Base-by-base conservation (phyloP, 345 rosid species). In the Citrus sp. region DNA sequence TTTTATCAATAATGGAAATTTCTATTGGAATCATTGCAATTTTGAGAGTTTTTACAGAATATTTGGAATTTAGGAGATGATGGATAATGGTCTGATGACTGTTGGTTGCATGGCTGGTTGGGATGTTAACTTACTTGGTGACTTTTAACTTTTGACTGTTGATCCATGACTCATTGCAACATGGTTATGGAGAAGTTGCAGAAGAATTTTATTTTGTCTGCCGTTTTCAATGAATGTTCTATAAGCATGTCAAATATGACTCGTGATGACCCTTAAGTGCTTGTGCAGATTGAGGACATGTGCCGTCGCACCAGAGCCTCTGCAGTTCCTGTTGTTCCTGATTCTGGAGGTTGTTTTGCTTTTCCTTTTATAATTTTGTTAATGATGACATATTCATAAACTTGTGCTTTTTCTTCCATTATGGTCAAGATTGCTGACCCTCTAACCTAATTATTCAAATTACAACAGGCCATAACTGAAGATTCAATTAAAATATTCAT, bases 251-350 rank as follows among this genome's bases (percentile, higher is more conserved):
- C 58, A 30, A 35, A 72, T 60, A 22, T 5, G 63, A 13, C 34
- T 32, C 61, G 10, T 70, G 58, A 77, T 58, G 19, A 51, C 12
- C n/a, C 34, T 73, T 77, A 66, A 49, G 65, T 72, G 63, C 62
- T 40, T 73, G 35, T 79, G 80, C 83, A 94, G 99, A 96, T 96
- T 77, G 99, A 91, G 87, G 86, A 83, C 78, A 92, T 96, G 97
- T 94, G 97, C 78, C 87, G 87, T 80, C 89, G 83, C 81, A 91
- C 88, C 72, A 88, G 78, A 82, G 87, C 97, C 46, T 89, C 93
- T 80, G 99, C 97, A 38, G 93, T 94, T 82, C 99, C 99, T 64
- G 89, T 96, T 72, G 81, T 94, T 81, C 81, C 97, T 82, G 97
- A 96, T 84, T 90, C 97, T 83, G 94, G 89, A 94, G 99, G 99